Conservation (phyloP, 164 flowering plant genomes). For the Cinnamomum micranthum region DNA sequence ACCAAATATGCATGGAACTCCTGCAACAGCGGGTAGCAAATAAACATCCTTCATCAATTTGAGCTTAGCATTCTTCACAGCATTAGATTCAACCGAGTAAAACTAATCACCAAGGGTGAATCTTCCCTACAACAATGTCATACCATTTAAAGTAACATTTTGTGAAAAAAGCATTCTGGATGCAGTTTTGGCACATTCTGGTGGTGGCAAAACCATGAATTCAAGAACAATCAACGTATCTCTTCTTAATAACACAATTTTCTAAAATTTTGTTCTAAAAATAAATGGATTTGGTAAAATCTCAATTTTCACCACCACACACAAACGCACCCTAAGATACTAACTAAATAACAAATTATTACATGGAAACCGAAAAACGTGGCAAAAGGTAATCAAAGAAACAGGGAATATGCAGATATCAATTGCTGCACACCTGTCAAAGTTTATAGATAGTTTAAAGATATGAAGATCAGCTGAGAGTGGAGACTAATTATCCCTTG, state of each 20-base stretch:
- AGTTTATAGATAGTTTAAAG: too few species aligned
- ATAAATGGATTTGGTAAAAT: too few species aligned
- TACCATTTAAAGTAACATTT: neutral
- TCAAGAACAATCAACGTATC: too few species aligned
- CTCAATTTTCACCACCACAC: too few species aligned
- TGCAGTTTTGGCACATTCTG: neutral
- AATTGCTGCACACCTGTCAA: neutral
- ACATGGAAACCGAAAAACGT: too few species aligned
- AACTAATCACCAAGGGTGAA: neutral
- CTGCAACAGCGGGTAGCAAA: constrained; percentile 34
- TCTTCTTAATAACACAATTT: too few species aligned
- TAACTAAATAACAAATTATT: too few species aligned
- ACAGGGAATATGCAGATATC: neutral
- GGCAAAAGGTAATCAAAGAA: neutral
- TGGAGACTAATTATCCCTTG: too few species aligned
- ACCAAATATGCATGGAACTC: constrained; percentile 92
- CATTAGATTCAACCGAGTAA: neutral
- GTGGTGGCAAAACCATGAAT: too few species aligned
- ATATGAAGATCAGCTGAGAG: too few species aligned
- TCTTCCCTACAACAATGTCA: neutral
- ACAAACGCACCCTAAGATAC: too few species aligned
- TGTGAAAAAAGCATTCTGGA: neutral
- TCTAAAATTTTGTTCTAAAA: too few species aligned
- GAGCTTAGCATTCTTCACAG: neutral
- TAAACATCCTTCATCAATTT: neutral